Conservation (phyloP, 2,329 filamentous ascomycete genomes). For the Phialophora tarda region DNA sequence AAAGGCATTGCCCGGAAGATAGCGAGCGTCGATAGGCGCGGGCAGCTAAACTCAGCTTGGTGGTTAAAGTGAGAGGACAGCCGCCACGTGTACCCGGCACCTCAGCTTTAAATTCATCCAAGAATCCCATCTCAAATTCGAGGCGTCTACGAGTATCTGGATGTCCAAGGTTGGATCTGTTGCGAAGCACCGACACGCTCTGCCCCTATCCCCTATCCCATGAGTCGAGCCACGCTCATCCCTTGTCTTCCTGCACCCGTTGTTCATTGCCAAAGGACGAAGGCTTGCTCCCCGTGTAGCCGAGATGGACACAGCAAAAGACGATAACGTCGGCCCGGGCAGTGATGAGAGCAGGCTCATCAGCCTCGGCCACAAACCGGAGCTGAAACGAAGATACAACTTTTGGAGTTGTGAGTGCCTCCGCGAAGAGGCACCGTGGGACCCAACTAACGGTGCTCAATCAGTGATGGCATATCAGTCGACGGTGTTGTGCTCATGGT, state of each 20-base stretch:
- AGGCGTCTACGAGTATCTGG: background rate
- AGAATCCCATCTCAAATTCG: background rate
- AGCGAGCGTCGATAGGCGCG: background rate
- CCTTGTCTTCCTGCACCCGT: background rate
- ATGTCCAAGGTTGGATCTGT: background rate
- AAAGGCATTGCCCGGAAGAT: background rate
- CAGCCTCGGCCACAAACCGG: conserved; percentile 35
- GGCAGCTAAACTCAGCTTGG: conserved; percentile 12
- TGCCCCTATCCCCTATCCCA: conserved; percentile 15
- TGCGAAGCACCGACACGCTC: background rate
- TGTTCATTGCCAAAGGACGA: background rate
- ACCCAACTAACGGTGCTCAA: conserved; percentile 2
- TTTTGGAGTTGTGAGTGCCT: conserved; percentile 35
- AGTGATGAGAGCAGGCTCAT: conserved; percentile 33
- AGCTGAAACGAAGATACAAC: conserved; percentile 33
- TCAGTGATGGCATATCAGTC: conserved; percentile 35
- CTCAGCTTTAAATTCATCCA: background rate
- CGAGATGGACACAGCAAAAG: conserved; percentile 28
- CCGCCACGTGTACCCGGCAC: background rate
- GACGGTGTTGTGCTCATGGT: conserved; percentile 21
- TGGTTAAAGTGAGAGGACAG: conserved; percentile 3
- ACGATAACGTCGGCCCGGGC: conserved; percentile 21
- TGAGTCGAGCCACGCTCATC: conserved; percentile 14
- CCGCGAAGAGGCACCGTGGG: background rate
- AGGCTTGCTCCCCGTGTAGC: background rate